These are phyloP conservation scores for Corinectria fuckeliana DNA, from an alignment of 2,329 filamentous ascomycete genomes.

Conservation along the genomic window DNA sequence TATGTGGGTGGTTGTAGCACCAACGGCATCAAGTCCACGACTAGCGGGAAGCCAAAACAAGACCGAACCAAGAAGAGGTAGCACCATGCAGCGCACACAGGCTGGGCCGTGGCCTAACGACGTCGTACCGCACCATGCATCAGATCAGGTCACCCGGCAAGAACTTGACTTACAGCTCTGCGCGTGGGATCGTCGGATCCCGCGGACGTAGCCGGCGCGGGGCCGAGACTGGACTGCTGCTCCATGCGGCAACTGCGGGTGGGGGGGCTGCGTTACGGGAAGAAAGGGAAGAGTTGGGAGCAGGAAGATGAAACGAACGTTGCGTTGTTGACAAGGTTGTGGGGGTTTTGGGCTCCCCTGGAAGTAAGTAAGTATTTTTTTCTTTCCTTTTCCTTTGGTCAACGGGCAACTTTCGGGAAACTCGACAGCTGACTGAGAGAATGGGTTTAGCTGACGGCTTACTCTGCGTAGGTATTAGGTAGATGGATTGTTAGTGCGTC, in stretches of 20 bases:
- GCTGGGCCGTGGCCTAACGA: background rate
- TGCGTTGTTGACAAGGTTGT: no score
- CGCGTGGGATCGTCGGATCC: slow-evolving; percentile 45
- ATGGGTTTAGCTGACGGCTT: background rate
- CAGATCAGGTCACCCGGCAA: background rate
- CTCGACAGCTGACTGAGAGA: background rate
- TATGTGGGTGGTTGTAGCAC: background rate
- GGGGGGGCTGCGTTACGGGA: background rate
- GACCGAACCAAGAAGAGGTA: background rate
- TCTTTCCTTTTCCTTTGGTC: background rate
- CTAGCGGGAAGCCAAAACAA: background rate
- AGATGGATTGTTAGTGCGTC: no score
- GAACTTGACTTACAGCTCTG: slow-evolving; percentile 47
- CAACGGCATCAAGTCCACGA: background rate
- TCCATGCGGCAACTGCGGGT: slow-evolving; percentile 23
- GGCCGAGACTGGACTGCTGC: slow-evolving; percentile 21
- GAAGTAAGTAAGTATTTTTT: no score
- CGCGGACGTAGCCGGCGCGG: slow-evolving; percentile 35
- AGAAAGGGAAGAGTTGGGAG: background rate
- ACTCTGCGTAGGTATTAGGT: background rate
- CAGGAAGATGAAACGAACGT: no score
- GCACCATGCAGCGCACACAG: background rate
- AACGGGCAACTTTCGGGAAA: no score
- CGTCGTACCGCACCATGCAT: slow-evolving; percentile 8
- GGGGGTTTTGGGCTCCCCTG: no score